These are phyloP conservation scores for Verticillium longisporum DNA, from an alignment of 2,329 filamentous ascomycete genomes.

Conservation along the genomic window DNA sequence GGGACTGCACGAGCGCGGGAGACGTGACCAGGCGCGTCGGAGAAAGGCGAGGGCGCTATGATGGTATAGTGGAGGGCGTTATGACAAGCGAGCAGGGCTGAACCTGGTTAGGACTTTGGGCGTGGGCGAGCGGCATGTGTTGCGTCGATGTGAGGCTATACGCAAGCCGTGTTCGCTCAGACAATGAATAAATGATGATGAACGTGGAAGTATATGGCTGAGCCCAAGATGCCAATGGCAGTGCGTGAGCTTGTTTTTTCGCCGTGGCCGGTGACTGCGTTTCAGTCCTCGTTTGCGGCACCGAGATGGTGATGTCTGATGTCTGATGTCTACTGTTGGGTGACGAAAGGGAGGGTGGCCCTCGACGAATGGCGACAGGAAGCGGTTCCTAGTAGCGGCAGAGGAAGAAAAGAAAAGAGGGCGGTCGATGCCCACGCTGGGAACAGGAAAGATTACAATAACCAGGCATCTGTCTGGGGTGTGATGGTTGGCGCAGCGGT, in stretches of 20 bases:
- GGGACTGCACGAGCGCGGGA: neutral
- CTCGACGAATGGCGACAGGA: neutral
- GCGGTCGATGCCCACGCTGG: neutral
- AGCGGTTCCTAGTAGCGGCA: neutral
- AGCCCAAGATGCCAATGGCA: neutral
- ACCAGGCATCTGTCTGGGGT: neutral
- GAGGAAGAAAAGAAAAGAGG: neutral
- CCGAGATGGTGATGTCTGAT: neutral
- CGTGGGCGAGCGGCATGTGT: neutral
- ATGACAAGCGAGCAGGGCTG: conserved; percentile 1
- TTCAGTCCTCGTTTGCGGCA: neutral
- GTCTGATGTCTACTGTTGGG: neutral
- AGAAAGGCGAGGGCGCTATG: conserved; percentile 1
- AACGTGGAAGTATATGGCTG: neutral
- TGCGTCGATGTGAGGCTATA: neutral
- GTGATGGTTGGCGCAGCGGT: neutral
- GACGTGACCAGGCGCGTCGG: neutral
- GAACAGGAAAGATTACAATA: neutral
- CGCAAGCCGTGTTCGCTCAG: neutral
- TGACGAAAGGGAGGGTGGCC: neutral
- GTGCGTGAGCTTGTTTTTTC: neutral
- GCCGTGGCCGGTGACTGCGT: neutral
- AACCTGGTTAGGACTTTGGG: neutral
- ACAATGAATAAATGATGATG: neutral
- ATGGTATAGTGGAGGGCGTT: neutral